Conservation (phyloP, 2,329 filamentous ascomycete genomes). For the Pseudocercospora vitis region DNA sequence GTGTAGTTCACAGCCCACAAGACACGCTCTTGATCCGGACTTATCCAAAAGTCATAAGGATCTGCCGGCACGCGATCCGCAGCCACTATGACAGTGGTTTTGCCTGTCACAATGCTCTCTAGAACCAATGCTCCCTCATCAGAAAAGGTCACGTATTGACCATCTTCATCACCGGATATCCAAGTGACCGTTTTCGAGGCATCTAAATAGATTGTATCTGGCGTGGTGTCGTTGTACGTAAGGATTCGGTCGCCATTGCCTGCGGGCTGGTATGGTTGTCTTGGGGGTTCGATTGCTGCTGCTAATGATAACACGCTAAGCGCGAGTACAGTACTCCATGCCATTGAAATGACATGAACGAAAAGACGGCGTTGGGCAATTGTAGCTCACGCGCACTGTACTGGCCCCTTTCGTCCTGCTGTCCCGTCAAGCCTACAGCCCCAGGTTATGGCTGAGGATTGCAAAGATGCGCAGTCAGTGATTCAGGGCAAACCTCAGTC, state of each 20-base stretch:
- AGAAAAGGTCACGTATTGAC: constrained; percentile 59
- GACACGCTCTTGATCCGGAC: constrained; percentile 58
- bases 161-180: constrained; percentile 60
- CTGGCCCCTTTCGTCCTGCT: neutral
- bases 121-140: constrained; percentile 58
- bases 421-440: neutral
- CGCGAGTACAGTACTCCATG: constrained; percentile 11
- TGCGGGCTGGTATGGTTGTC: constrained; percentile 21
- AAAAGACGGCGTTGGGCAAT: too few species aligned
- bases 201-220: constrained; percentile 15
- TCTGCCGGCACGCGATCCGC: constrained; percentile 58
- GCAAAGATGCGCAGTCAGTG: too few species aligned
- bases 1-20: constrained; percentile 66
- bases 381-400: neutral
- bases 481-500: too few species aligned
- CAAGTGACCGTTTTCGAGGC: constrained; percentile 43
- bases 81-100: constrained; percentile 58
- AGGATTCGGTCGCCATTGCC: constrained; percentile 21
- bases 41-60: constrained; percentile 61
- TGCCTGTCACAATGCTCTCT: constrained; percentile 61
- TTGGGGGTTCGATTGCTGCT: constrained; percentile 21
- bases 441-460: too few species aligned
- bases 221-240: constrained; percentile 26
- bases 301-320: constrained; percentile 13
- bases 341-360: constrained; percentile 4